Evolutionary conservation across 1,284 basidiomycete species (phyloP), one percentile per base, ranked within the genome.

Genomic region (Puccinia coronata): DNA sequence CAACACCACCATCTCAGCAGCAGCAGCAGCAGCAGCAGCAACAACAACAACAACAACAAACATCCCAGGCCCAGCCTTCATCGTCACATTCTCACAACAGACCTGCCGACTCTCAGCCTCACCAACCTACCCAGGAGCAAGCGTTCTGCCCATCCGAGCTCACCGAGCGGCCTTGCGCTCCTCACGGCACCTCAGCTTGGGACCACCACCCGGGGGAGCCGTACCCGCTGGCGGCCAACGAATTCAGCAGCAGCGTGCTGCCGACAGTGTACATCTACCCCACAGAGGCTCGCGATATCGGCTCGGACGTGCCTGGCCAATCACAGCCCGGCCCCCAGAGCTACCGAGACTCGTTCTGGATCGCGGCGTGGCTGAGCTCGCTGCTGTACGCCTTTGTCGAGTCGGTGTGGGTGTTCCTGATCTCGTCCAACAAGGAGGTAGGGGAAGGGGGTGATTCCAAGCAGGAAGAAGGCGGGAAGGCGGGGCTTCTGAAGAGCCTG

Each of bases 261-360:
- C 71, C 53, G 16, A 53, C 49, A 31, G 49, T 75, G 6, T 80
- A 72, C 69, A 72, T 80, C 49, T 80, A 80, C 43, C 78, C 78
- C 12, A 70, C 78, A 49, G 78, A 80, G 67, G 78, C 78, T 9
- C 67, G 78, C 0, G 78, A 80, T 59, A 80, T 80, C 16, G 78
- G 78, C 67, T 47, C 78, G 20, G 69, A 80, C 18, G 78, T 80
- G 0, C n/a, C 67, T 16, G 78, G 78, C 47, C 78, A 80, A 41
- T 34, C 67, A n/a, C 23, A 69, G 23, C 36, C 72, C 1, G 78
- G 78, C 23, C 78, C 78, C 1, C 78, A 80, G 57, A 80, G 18
- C 28, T 80, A 72, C 49, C 34, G 78, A 11, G 78, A 80, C 71
- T 59, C 78, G n/a, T 72, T 80, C 57, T 80, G 78, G 78, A 71